phyloP scores from a whole-genome alignment of 228 moss, liverwort and hornwort genomes.

The Sphagnum magellanicum region DNA sequence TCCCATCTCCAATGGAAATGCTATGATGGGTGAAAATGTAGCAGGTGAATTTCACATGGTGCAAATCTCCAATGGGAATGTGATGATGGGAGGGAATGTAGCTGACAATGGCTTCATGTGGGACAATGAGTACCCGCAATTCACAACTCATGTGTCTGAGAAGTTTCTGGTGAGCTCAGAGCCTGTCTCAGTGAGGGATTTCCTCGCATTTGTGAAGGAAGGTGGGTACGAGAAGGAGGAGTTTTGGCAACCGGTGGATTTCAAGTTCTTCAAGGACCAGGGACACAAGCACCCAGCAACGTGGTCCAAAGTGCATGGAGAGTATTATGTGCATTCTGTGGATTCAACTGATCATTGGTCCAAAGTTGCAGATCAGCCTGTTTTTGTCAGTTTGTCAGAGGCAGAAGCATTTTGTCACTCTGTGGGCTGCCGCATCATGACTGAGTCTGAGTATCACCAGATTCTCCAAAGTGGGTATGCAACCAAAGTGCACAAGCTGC shows the following conservation, averaged over 20 bases:
- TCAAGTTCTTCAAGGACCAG: slow-evolving; percentile 16
- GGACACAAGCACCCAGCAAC: slow-evolving; percentile 27
- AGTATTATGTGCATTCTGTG: slow-evolving; percentile 25
- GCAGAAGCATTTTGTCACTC: slow-evolving; percentile 34
- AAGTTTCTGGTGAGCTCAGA: slow-evolving; percentile 15
- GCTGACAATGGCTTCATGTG: slow-evolving; percentile 22
- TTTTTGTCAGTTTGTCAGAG: slow-evolving; percentile 38
- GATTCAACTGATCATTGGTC: slow-evolving; percentile 34
- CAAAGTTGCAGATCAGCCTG: slow-evolving; percentile 22
- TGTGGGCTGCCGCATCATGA: slow-evolving; percentile 26
- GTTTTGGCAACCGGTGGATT: slow-evolving; percentile 27
- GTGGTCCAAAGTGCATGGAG: slow-evolving; percentile 21
- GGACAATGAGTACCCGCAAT: slow-evolving; percentile 39
- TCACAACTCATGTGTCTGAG: slow-evolving; percentile 1
- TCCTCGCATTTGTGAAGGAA: slow-evolving; percentile 28
- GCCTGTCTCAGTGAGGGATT: slow-evolving; percentile 27
- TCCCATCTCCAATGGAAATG: too few species aligned
- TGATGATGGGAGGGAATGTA: slow-evolving; percentile 18
- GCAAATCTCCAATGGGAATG: slow-evolving; percentile 8
- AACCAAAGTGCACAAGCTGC: slow-evolving; percentile 14
- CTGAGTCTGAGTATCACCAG: slow-evolving; percentile 32
- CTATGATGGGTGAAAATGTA: too few species aligned
- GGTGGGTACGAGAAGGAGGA: slow-evolving; percentile 24
- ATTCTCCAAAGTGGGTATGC: slow-evolving; percentile 18
- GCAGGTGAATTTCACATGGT: not conserved